Evolutionary conservation across 2,329 filamentous ascomycete genomes (phyloP).

Genomic region (Colletotrichum eleusines): DNA sequence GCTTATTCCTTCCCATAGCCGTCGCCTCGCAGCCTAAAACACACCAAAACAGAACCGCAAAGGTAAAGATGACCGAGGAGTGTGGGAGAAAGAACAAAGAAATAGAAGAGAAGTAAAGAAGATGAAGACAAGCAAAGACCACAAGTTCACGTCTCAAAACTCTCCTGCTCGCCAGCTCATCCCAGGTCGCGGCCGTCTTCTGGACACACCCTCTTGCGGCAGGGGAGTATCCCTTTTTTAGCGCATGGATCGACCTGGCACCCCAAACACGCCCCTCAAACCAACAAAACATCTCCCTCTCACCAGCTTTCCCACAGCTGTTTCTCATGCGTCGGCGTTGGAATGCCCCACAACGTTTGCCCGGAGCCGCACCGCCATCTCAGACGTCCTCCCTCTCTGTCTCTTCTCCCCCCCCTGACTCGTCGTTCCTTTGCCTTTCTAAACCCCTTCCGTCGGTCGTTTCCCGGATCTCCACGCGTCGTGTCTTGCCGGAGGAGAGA

Average conservation of each 20-base stretch:
- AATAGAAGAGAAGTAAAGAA: not conserved
- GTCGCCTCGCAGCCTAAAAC: not conserved
- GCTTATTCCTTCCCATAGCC: not conserved
- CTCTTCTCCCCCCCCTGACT: not conserved
- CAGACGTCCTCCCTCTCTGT: not conserved
- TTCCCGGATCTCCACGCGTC: not conserved
- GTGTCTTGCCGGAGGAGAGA: not conserved
- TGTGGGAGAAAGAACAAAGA: not conserved
- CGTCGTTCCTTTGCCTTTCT: not conserved
- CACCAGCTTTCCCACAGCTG: not conserved
- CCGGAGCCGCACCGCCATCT: not conserved
- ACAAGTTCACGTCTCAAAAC: constrained; percentile 14
- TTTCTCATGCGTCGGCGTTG: not conserved
- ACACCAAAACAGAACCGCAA: not conserved
- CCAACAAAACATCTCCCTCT: not conserved
- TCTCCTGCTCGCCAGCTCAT: not conserved
- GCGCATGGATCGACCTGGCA: constrained; percentile 1
- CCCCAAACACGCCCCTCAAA: not conserved
- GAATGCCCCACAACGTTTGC: not conserved
- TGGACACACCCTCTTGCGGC: too few relatives aligned
- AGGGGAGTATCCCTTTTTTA: not conserved
- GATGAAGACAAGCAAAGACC: constrained; percentile 11
- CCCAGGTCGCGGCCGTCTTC: not conserved
- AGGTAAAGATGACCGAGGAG: not conserved
- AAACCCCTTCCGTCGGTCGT: not conserved